phyloP scores from a whole-genome alignment of 345 rosid genomes.

The Acer campestre region DNA sequence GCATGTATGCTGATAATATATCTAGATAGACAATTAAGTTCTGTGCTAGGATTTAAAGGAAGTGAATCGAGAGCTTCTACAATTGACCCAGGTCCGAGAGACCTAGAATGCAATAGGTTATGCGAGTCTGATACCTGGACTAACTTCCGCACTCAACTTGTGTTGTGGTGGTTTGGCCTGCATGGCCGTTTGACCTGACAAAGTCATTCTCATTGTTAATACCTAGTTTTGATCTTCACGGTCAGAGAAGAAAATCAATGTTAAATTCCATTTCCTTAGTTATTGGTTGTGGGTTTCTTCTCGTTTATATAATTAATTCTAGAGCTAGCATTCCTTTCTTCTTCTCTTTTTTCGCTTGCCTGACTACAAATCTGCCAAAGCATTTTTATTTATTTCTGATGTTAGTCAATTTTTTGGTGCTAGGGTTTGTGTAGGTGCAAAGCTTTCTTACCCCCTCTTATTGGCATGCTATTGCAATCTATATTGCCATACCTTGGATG shows the following conservation, averaged over 20 bases:
- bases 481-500: neutral
- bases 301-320: neutral
- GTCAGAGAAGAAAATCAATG: too few relatives aligned
- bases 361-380: neutral
- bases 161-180: neutral
- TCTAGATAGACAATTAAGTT: neutral
- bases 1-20: neutral
- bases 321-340: neutral
- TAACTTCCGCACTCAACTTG: neutral
- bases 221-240: neutral
- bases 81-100: neutral
- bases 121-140: neutral
- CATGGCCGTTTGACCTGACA: neutral
- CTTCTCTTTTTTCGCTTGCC: neutral
- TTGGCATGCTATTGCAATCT: neutral
- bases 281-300: slow-evolving; percentile 2
- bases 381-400: slow-evolving; percentile 1
- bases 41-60: neutral
- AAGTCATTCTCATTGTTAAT: neutral
- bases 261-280: neutral
- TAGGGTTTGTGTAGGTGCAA: neutral
- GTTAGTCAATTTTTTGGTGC: neutral
- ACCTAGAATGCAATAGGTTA: neutral
- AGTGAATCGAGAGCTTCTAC: neutral
- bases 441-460: neutral